Conservation (phyloP, 805 yeast genomes). For the Limtongozyma cylindracea region DNA sequence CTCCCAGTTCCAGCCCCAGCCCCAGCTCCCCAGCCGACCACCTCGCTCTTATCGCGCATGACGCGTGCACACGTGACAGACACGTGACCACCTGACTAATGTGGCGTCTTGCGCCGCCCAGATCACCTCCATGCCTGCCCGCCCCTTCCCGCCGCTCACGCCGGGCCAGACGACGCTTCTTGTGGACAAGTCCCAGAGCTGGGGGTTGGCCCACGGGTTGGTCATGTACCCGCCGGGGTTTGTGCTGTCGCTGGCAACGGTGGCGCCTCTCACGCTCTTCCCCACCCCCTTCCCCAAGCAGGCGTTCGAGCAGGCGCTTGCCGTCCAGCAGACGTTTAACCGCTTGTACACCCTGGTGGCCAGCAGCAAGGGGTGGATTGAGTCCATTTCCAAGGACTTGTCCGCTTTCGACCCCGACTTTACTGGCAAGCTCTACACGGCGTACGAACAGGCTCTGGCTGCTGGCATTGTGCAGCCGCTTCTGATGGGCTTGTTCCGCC, state of each 20-base stretch:
- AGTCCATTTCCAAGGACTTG: constrained; percentile 23
- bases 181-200: constrained; percentile 31
- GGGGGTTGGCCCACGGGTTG: constrained; percentile 60
- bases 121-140: background rate
- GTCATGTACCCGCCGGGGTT: constrained; percentile 53
- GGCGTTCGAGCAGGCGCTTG: constrained; percentile 40
- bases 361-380: constrained; percentile 33
- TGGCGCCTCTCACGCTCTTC: constrained; percentile 73
- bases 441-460: constrained; percentile 22
- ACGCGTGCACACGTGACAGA: too few relatives aligned
- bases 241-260: constrained; percentile 14
- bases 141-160: constrained; percentile 8
- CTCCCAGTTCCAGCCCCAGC: too few relatives aligned
- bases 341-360: constrained; percentile 51
- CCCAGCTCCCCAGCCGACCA: too few relatives aligned
- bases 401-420: constrained; percentile 44
- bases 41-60: too few relatives aligned
- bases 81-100: too few relatives aligned
- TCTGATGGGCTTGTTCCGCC: constrained; percentile 66
- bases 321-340: constrained; percentile 45
- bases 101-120: too few relatives aligned
- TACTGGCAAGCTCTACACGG: constrained; percentile 53
- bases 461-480: constrained; percentile 34
- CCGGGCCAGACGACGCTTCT: constrained; percentile 7
- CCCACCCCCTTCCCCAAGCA: constrained; percentile 71